phyloP scores from a whole-genome alignment of 2,329 filamentous ascomycete genomes.

The Pestalotiopsis sp. region DNA sequence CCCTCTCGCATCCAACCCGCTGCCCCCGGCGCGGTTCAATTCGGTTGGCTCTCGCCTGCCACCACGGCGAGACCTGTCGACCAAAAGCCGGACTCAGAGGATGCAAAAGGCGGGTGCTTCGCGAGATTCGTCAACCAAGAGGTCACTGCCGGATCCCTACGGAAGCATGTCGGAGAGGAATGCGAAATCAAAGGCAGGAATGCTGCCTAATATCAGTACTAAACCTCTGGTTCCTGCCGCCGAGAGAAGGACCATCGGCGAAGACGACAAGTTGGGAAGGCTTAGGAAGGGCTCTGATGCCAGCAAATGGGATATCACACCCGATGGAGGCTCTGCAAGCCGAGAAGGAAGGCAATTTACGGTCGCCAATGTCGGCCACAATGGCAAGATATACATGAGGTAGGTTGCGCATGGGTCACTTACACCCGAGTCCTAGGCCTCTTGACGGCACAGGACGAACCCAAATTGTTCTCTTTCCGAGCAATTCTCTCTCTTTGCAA shows the following conservation, averaged over 20 bases:
- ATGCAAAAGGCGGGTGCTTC: conserved; percentile 18
- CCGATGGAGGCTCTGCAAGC: conserved; percentile 62
- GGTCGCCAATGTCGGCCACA: conserved; percentile 81
- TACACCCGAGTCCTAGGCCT: background rate
- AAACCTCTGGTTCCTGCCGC: conserved; percentile 29
- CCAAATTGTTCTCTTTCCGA: background rate
- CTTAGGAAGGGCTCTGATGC: conserved; percentile 56
- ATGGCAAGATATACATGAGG: conserved; percentile 82
- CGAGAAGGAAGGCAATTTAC: conserved; percentile 75
- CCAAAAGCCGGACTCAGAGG: conserved; percentile 21
- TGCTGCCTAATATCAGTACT: conserved; percentile 23
- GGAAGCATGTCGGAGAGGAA: conserved; percentile 19
- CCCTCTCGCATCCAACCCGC: conserved; percentile 25
- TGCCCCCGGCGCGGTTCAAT: conserved; percentile 26
- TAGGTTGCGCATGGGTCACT: conserved; percentile 42
- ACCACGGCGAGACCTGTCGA: conserved; percentile 23
- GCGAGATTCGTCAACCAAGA: conserved; percentile 24
- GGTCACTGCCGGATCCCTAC: conserved; percentile 22
- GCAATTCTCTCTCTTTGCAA: background rate
- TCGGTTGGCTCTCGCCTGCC: conserved; percentile 22
- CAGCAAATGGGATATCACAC: conserved; percentile 58
- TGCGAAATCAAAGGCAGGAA: conserved; percentile 21
- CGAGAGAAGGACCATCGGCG: conserved; percentile 25
- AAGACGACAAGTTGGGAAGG: conserved; percentile 32
- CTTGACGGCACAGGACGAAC: background rate